phyloP scores from a whole-genome alignment of 2,329 filamentous ascomycete species.

The Penicillium sp. region DNA sequence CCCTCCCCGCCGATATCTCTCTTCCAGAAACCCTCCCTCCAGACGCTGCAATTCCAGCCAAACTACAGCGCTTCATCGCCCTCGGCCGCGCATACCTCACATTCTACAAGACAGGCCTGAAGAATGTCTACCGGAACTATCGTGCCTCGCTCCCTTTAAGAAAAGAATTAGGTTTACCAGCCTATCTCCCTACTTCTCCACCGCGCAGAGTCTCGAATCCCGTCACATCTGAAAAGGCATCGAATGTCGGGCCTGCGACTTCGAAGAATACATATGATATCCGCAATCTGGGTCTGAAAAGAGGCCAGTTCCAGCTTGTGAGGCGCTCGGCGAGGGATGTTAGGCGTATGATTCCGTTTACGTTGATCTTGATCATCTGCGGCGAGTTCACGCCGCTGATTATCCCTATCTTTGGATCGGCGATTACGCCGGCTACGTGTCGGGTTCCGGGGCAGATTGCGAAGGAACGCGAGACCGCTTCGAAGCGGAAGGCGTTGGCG shows the following conservation, averaged over 20 bases:
- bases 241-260: background rate
- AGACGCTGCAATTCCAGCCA: conserved; percentile 41
- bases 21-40: conserved; percentile 58
- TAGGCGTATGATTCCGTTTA: conserved; percentile 76
- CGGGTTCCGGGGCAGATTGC: conserved; percentile 75
- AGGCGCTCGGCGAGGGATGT: conserved; percentile 70
- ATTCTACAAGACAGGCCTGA: conserved; percentile 87
- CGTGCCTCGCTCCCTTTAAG: conserved; percentile 35
- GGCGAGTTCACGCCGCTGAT: conserved; percentile 85
- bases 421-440: conserved; percentile 76
- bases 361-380: conserved; percentile 70
- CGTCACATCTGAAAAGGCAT: conserved; percentile 1
- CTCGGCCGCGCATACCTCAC: conserved; percentile 72
- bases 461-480: conserved; percentile 53
- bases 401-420: conserved; percentile 67
- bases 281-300: conserved; percentile 38
- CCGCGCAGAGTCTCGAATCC: conserved; percentile 13
- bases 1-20: conserved; percentile 68
- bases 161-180: conserved; percentile 29
- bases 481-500: conserved; percentile 42
- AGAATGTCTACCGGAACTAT: conserved; percentile 70
- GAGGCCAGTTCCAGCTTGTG: conserved; percentile 70
- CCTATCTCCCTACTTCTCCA: conserved; percentile 36
- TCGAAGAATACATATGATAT: background rate
- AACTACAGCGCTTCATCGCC: conserved; percentile 35